phyloP scores from a whole-genome alignment of 768 basidiomycete genomes.

The Favolaschia claudopus region DNA sequence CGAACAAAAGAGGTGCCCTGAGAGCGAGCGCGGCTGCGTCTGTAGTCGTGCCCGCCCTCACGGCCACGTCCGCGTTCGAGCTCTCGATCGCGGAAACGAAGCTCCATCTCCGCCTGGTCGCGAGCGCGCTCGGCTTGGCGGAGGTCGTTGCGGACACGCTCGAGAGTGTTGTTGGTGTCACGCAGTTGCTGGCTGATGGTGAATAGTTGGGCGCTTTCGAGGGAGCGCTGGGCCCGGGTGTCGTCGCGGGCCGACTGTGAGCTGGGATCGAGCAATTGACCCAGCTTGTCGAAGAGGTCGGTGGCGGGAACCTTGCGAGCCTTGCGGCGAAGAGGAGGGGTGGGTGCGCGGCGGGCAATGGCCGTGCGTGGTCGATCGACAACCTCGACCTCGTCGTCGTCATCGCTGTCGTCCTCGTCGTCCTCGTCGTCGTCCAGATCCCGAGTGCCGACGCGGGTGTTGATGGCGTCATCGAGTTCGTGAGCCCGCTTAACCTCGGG shows the following conservation, averaged over 20 bases:
- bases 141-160: constrained; percentile 6
- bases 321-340: not conserved
- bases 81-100: constrained; percentile 14
- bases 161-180: constrained; percentile 9
- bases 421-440: constrained; percentile 25
- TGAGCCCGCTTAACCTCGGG: constrained; percentile 32
- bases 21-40: too few species aligned
- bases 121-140: constrained; percentile 15
- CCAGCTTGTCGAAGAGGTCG: constrained; percentile 1
- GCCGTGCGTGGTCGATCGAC: not conserved
- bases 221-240: not conserved
- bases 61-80: not conserved
- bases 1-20: not conserved
- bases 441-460: constrained; percentile 25
- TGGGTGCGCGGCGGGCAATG: not conserved
- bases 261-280: not conserved
- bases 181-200: constrained; percentile 11
- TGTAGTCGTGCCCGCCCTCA: too few species aligned
- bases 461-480: constrained; percentile 29
- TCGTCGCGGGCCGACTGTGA: not conserved
- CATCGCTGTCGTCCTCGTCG: constrained; percentile 11
- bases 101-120: constrained; percentile 24
- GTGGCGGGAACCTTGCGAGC: not conserved
- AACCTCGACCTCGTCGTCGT: constrained; percentile 1
- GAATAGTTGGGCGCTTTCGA: constrained; percentile 7